Evolutionary conservation across 208 protist species (phyloP).

Genomic region (Acanthamoeba pearcei): DNA sequence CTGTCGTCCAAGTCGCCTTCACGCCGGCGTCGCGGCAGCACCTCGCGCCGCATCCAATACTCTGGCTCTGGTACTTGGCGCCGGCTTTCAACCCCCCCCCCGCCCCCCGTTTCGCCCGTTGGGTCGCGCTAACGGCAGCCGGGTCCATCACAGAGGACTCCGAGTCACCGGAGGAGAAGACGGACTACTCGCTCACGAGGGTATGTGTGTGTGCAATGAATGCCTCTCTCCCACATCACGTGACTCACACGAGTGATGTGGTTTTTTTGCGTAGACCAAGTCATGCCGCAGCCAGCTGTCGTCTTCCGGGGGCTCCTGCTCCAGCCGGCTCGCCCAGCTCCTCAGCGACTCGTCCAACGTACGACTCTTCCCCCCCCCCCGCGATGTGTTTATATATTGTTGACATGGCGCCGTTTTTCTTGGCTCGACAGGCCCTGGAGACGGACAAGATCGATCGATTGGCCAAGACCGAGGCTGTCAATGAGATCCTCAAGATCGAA

Average conservation of each 20-base stretch:
- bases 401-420: not conserved
- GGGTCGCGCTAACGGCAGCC: not conserved
- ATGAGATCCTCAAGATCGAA: conserved; percentile 66
- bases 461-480: conserved; percentile 61
- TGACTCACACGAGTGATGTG: too few relatives aligned
- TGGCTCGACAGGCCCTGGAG: not conserved
- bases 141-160: not conserved
- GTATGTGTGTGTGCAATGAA: not conserved
- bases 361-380: not conserved
- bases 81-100: not conserved
- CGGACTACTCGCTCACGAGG: conserved; percentile 36
- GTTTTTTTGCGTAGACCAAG: not conserved
- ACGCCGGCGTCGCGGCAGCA: not conserved
- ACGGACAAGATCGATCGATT: conserved; percentile 46
- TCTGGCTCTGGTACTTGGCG: not conserved
- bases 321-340: not conserved
- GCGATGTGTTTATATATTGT: not conserved
- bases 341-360: conserved; percentile 24
- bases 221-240: not conserved
- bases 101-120: not conserved
- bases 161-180: conserved; percentile 25
- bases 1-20: not conserved
- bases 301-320: not conserved
- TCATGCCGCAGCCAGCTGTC: conserved; percentile 56
- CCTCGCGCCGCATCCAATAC: conserved; percentile 26